Base-by-base conservation (phyloP, 1,139 yeast species). In the Debaryomyces sp. region DNA sequence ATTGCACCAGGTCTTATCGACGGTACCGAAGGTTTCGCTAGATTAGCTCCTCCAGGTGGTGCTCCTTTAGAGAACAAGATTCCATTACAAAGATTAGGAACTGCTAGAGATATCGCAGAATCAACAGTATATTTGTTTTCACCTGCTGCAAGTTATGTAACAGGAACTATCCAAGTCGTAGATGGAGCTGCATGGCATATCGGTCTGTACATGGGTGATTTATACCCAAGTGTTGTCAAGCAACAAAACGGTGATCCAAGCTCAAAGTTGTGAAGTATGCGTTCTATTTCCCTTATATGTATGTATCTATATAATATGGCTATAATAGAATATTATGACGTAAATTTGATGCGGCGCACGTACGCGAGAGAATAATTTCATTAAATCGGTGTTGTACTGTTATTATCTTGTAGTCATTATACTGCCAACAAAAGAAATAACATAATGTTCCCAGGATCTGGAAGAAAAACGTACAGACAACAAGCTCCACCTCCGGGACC, bases 131-230 rank as follows among this genome's bases (percentile, higher is more conserved):
- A 76, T 63, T 71, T 92, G 57, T 87, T 92, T 61, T 87, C 96
- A 30, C 86, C 87, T 2, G 96, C 97, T 4, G 89, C 94, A 5
- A 61, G 75, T 13, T 92, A 85, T 64, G 78, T 92, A 33, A 84
- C 87, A 10, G 98, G 98, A 13, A 83, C 90, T 3, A 73, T 86
- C 21, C 75, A 82, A 41, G 87, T 90, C 12, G 97, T 92, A 10
- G 99, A 92, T 66, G 98, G 98, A 46, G 98, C 85, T 1, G 77
- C 81, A 49, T 91, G 97, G 97, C 96, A 90, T 62, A 71, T 82
- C 60, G 94, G 90, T 24, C 77, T 61, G 41, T 52, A 56, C 35
- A 56, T 62, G 55, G 68, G 67, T 32, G 67, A 66, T 44, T 57
- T 73, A 50, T 75, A 75, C 52, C 80, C 80, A 0, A 52, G 52